Evolutionary conservation across 306 rosid genomes (phyloP).

Genomic region (Prunus salicina): DNA sequence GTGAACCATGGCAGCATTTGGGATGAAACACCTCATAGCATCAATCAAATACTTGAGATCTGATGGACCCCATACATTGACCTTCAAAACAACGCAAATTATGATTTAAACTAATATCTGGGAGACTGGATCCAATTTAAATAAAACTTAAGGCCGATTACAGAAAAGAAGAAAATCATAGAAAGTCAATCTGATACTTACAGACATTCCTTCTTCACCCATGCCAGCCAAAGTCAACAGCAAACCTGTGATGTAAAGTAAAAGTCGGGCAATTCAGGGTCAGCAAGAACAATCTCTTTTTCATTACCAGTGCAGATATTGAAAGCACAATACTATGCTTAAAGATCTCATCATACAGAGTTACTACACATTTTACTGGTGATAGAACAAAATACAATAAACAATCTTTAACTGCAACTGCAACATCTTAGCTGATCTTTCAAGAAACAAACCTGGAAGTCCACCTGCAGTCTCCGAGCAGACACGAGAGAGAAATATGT

Average conservation of each 20-base stretch:
- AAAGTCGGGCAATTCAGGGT: constrained; percentile 21
- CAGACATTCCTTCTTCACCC: constrained; percentile 89
- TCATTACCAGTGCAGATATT: background rate
- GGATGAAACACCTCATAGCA: constrained; percentile 88
- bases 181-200: constrained; percentile 39
- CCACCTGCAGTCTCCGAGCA: constrained; percentile 96
- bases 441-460: constrained; percentile 70
- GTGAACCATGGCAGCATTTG: constrained; percentile 93
- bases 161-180: background rate
- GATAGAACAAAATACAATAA: background rate
- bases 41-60: constrained; percentile 77
- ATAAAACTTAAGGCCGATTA: background rate
- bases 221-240: constrained; percentile 92
- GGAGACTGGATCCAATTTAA: background rate
- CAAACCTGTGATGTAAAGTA: constrained; percentile 54
- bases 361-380: background rate
- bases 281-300: constrained; percentile 6
- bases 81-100: constrained; percentile 44
- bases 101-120: constrained; percentile 6
- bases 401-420: constrained; percentile 8
- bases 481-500: constrained; percentile 90
- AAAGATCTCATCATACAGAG: background rate
- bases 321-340: constrained; percentile 5
- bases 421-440: constrained; percentile 1
- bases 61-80: constrained; percentile 87